Evolutionary conservation across 2,329 filamentous ascomycete species (phyloP).

Genomic region (Aspergillus costaricaensis): DNA sequence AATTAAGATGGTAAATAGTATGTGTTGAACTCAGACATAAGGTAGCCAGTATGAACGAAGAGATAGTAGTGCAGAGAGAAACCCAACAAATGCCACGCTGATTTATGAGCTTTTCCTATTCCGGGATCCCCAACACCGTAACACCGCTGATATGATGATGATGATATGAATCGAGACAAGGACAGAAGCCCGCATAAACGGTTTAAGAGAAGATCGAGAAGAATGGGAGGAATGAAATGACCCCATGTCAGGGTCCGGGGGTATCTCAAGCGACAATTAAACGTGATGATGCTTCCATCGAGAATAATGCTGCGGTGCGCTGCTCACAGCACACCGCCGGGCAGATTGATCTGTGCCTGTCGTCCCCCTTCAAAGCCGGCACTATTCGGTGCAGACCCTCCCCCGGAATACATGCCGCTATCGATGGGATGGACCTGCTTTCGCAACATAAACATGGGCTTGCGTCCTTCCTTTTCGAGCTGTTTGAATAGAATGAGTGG

Average conservation of each 20-base stretch:
- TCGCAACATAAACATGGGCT: slow-evolving; percentile 98
- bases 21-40: not conserved
- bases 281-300: slow-evolving; percentile 8
- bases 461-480: slow-evolving; percentile 92
- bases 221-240: not conserved
- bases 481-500: slow-evolving; percentile 97
- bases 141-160: slow-evolving; percentile 4
- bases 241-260: slow-evolving; percentile 5
- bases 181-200: not conserved
- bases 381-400: slow-evolving; percentile 33
- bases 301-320: not conserved
- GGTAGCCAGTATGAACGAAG: not conserved
- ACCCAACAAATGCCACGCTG: slow-evolving; percentile 1
- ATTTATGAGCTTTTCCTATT: slow-evolving; percentile 3
- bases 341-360: slow-evolving; percentile 36
- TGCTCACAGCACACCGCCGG: slow-evolving; percentile 34
- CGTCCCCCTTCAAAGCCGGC: slow-evolving; percentile 32
- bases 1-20: not conserved
- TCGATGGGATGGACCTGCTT: slow-evolving; percentile 60
- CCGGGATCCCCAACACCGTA: slow-evolving; percentile 1
- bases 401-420: slow-evolving; percentile 24
- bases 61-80: not conserved
- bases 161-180: not conserved
- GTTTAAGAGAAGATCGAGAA: not conserved
- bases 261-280: slow-evolving; percentile 25